Evolutionary conservation across 345 rosid genomes (phyloP).

Genomic region (Dovyalis caffra): DNA sequence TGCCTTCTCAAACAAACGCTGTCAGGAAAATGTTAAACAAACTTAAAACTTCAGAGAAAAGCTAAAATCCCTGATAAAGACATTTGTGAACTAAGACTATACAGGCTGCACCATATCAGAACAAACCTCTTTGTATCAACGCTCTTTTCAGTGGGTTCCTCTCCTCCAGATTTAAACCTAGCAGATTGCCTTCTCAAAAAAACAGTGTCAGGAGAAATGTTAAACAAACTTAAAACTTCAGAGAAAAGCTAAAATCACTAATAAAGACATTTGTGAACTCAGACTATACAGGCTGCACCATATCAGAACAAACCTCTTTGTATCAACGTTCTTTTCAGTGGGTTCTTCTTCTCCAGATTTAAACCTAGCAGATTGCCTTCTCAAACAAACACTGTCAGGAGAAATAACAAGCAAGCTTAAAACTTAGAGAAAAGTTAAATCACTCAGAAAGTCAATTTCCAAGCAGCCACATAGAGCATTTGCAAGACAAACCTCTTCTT

Average conservation of each 20-base stretch:
- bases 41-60: background rate
- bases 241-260: background rate
- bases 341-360: slow-evolving; percentile 21
- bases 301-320: slow-evolving; percentile 14
- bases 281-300: background rate
- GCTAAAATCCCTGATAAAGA: no score
- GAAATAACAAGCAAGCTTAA: background rate
- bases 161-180: slow-evolving; percentile 27
- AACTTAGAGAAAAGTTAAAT: background rate
- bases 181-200: slow-evolving; percentile 27
- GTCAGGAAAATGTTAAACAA: background rate
- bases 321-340: slow-evolving; percentile 5
- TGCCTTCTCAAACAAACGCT: slow-evolving; percentile 12
- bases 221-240: background rate
- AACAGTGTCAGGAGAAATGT: slow-evolving; percentile 14
- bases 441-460: slow-evolving; percentile 10
- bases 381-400: background rate
- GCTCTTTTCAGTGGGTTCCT: slow-evolving; percentile 12
- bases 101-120: background rate
- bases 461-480: background rate
- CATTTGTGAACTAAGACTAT: background rate
- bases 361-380: slow-evolving; percentile 21
- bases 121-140: background rate
- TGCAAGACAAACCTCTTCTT: slow-evolving; percentile 38
- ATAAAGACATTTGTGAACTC: background rate